Conservation (phyloP, 1,139 yeast species). For the Kodamaea suecica region DNA sequence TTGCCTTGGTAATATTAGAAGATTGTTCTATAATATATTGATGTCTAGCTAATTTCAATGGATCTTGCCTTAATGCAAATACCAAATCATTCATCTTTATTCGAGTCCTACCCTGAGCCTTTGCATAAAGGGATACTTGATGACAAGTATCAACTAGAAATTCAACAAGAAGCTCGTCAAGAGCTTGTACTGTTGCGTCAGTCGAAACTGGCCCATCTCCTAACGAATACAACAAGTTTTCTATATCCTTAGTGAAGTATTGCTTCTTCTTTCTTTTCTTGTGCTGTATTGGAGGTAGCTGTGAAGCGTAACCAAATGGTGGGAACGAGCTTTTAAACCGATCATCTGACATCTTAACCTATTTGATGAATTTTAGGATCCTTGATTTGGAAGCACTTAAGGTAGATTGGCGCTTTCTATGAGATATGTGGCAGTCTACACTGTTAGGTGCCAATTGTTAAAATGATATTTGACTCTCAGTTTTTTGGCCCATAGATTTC, state of each 20-base stretch:
- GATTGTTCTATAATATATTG: conserved; percentile 75
- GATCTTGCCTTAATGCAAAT: conserved; percentile 79
- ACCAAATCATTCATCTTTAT: conserved; percentile 86
- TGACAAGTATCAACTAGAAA: conserved; percentile 61
- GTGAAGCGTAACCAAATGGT: background rate
- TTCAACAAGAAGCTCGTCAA: conserved; percentile 82
- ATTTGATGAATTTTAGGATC: background rate
- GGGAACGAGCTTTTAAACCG: background rate
- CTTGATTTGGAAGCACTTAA: no score
- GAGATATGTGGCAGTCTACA: no score
- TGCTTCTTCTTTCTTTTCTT: conserved; percentile 32
- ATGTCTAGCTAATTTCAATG: conserved; percentile 78
- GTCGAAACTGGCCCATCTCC: conserved; percentile 84
- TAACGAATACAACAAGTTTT: conserved; percentile 73
- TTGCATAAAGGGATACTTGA: conserved; percentile 36
- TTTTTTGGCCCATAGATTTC: no score
- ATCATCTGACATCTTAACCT: background rate
- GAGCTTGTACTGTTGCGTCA: conserved; percentile 69
- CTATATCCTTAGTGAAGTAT: conserved; percentile 63
- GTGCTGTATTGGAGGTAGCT: conserved; percentile 3
- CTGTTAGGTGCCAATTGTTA: no score
- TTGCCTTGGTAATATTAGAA: conserved; percentile 72
- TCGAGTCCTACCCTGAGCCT: conserved; percentile 55
- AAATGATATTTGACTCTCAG: no score
- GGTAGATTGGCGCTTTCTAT: no score